A percentile compares a stretch with the other conserved stretches of the same genome.
These are phyloP conservation scores for Eugenia klotzschiana DNA, from an alignment of 441 rosid genomes.

Conservation along the genomic window DNA sequence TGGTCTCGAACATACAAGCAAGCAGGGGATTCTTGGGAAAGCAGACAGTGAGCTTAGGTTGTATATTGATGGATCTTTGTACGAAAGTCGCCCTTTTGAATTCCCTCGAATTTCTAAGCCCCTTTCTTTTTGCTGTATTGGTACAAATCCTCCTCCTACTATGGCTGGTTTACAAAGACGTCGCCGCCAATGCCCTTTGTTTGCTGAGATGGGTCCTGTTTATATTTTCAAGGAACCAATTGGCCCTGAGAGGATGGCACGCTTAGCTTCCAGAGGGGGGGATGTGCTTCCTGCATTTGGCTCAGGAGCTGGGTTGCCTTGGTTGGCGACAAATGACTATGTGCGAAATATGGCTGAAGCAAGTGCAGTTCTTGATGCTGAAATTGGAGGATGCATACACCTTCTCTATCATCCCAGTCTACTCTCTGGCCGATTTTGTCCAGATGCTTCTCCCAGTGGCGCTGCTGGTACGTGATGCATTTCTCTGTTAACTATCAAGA, in stretches of 20 bases:
- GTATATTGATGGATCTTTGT: conserved; percentile 88
- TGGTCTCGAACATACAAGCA: conserved; percentile 82
- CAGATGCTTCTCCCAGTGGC: conserved; percentile 93
- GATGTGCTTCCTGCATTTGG: conserved; percentile 90
- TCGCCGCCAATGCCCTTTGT: conserved; percentile 93
- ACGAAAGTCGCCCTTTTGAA: conserved; percentile 91
- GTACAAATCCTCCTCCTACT: conserved; percentile 98
- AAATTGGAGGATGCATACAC: conserved; percentile 76
- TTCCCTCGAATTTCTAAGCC: conserved; percentile 92
- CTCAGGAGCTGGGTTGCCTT: conserved; percentile 90
- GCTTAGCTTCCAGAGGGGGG: conserved; percentile 91
- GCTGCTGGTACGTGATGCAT: conserved; percentile 56
- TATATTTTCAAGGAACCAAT: conserved; percentile 94
- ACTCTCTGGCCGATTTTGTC: conserved; percentile 91
- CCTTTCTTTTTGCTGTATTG: conserved; percentile 93
- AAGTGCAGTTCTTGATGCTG: conserved; percentile 78
- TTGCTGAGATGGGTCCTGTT: conserved; percentile 99
- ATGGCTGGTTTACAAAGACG: conserved; percentile 98
- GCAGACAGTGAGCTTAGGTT: conserved; percentile 86
- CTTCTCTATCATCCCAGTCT: conserved; percentile 86
- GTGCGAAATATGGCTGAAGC: conserved; percentile 57
- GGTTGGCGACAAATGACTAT: conserved; percentile 75
- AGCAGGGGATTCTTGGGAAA: conserved; percentile 82
- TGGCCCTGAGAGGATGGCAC: conserved; percentile 85
- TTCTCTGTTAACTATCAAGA: not conserved